Percentiles rank a stretch among this genome's conserved stretches.
Evolutionary conservation across 2,329 filamentous ascomycete species (phyloP).

Genomic region (Apiospora marii): DNA sequence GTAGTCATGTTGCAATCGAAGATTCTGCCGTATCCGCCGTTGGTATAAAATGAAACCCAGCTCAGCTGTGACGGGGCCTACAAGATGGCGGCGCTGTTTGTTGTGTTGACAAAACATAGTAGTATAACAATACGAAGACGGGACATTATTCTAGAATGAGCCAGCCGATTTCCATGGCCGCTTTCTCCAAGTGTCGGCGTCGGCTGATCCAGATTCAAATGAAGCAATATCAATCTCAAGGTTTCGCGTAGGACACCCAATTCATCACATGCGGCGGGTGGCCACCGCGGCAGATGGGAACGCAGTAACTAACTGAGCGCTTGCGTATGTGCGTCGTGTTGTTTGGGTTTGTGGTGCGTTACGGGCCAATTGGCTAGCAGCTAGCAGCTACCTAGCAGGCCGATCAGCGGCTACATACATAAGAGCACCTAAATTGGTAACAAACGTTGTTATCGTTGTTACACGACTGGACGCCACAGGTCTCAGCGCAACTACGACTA

Average conservation of each 20-base stretch:
- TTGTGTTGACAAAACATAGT: background rate
- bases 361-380: background rate
- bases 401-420: background rate
- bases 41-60: background rate
- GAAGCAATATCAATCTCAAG: background rate
- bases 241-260: background rate
- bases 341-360: background rate
- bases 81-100: background rate
- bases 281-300: background rate
- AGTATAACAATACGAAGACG: background rate
- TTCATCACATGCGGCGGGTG: conserved; percentile 10
- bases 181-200: background rate
- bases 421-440: background rate
- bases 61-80: background rate
- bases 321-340: background rate
- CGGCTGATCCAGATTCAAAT: background rate
- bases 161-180: background rate
- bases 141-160: background rate
- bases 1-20: background rate
- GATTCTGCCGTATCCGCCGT: background rate
- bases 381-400: background rate
- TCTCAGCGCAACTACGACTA: background rate
- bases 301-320: background rate
- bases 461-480: conserved; percentile 1
- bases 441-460: conserved; percentile 4